Percentiles rank a stretch among this genome's conserved stretches.
Conservation (phyloP, 441 rosid genomes). For the Syzygium syzygioides region DNA sequence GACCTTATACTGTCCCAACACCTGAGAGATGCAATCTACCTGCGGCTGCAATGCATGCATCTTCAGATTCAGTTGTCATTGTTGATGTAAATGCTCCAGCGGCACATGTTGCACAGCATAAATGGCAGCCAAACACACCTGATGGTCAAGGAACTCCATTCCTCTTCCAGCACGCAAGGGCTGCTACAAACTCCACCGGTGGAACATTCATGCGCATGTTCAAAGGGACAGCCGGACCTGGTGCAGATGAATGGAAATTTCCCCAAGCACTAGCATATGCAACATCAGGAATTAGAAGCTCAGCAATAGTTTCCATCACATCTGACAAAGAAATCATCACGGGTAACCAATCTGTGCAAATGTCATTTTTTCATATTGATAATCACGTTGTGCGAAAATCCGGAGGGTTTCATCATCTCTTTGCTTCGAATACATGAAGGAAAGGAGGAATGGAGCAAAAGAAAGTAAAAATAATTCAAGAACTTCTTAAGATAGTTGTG, state of each 20-base stretch:
- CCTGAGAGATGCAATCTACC: slow-evolving; percentile 98
- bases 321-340: slow-evolving; percentile 81
- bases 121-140: slow-evolving; percentile 98
- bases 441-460: background rate
- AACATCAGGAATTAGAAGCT: slow-evolving; percentile 78
- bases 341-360: slow-evolving; percentile 33
- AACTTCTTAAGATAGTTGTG: background rate
- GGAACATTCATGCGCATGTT: slow-evolving; percentile 92
- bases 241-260: slow-evolving; percentile 67
- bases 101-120: slow-evolving; percentile 86
- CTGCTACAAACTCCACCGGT: slow-evolving; percentile 54
- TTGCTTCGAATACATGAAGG: background rate
- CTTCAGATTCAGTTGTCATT: slow-evolving; percentile 70
- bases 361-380: background rate
- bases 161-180: slow-evolving; percentile 88
- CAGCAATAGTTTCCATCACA: slow-evolving; percentile 79
- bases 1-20: slow-evolving; percentile 65
- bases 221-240: slow-evolving; percentile 64
- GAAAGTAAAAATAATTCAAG: background rate
- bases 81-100: slow-evolving; percentile 92
- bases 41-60: slow-evolving; percentile 89
- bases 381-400: background rate
- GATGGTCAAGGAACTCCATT: slow-evolving; percentile 96
- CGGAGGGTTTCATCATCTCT: background rate
- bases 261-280: slow-evolving; percentile 96